phyloP scores from a whole-genome alignment of 495 filamentous ascomycete genomes.

The Tirmania nivea region DNA sequence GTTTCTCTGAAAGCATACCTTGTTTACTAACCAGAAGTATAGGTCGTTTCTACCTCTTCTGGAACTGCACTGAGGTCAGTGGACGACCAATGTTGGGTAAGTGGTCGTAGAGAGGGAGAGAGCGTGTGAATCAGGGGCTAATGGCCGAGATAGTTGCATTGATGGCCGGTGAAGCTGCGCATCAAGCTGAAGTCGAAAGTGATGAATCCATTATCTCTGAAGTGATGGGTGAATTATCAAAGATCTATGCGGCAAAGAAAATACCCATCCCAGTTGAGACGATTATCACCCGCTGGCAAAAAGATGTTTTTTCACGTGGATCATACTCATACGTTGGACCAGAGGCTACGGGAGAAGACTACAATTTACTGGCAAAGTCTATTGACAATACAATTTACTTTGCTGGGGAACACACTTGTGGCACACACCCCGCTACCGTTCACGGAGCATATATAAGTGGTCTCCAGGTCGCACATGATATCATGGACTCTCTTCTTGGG shows the following conservation, averaged over 20 bases:
- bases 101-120: not conserved
- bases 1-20: no score
- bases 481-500: conserved; percentile 56
- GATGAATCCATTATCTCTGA: conserved; percentile 57
- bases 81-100: conserved; percentile 51
- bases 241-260: conserved; percentile 36
- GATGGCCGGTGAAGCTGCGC: conserved; percentile 91
- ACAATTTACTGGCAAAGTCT: conserved; percentile 71
- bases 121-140: no score
- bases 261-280: conserved; percentile 66
- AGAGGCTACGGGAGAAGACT: conserved; percentile 61
- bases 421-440: conserved; percentile 86
- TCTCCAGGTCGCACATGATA: conserved; percentile 64
- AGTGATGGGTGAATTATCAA: conserved; percentile 49
- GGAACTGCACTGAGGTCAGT: conserved; percentile 77
- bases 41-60: conserved; percentile 92
- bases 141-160: conserved; percentile 37
- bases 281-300: conserved; percentile 83
- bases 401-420: conserved; percentile 87
- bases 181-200: conserved; percentile 52
- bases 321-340: conserved; percentile 87
- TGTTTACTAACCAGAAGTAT: conserved; percentile 4
- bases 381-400: conserved; percentile 73
- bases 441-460: conserved; percentile 93
- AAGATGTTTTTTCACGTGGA: conserved; percentile 69